Conservation (phyloP, 2,329 filamentous ascomycete species). For the Pseudonectria buxi region DNA sequence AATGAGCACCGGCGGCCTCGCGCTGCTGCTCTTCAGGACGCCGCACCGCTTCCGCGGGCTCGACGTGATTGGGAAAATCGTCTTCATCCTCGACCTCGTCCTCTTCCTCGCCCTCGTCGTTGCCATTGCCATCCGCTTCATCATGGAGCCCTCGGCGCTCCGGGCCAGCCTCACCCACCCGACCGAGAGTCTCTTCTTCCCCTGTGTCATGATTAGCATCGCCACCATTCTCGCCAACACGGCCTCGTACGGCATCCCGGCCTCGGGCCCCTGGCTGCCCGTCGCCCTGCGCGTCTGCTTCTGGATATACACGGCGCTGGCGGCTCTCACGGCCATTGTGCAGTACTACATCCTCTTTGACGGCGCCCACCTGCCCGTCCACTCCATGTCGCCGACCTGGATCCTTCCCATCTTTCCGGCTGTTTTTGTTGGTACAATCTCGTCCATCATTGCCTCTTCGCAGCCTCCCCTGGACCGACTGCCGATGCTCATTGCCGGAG, state of each 20-base stretch:
- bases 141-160: conserved; percentile 51
- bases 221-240: conserved; percentile 60
- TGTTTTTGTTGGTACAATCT: conserved; percentile 21
- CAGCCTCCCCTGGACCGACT: conserved; percentile 19
- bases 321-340: conserved; percentile 16
- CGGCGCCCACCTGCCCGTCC: conserved; percentile 18
- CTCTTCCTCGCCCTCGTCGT: conserved; percentile 43
- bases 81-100: conserved; percentile 43
- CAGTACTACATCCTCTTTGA: conserved; percentile 26
- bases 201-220: conserved; percentile 55
- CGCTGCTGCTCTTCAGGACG: conserved; percentile 21
- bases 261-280: conserved; percentile 43
- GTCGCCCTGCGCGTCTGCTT: conserved; percentile 40
- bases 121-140: conserved; percentile 53
- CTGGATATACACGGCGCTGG: conserved; percentile 42
- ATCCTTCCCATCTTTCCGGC: conserved; percentile 25
- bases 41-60: conserved; percentile 42
- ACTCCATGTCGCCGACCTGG: conserved; percentile 24
- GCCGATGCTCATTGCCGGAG: conserved; percentile 19
- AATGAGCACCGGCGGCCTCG: conserved; percentile 29
- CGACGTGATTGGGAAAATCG: conserved; percentile 38
- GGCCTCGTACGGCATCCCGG: conserved; percentile 51
- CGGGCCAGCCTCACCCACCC: conserved; percentile 30
- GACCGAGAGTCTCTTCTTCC: conserved; percentile 59
- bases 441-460: conserved; percentile 15